Base-by-base conservation (phyloP, 1,284 basidiomycete genomes). In the Cryptococcus depauperatus region DNA sequence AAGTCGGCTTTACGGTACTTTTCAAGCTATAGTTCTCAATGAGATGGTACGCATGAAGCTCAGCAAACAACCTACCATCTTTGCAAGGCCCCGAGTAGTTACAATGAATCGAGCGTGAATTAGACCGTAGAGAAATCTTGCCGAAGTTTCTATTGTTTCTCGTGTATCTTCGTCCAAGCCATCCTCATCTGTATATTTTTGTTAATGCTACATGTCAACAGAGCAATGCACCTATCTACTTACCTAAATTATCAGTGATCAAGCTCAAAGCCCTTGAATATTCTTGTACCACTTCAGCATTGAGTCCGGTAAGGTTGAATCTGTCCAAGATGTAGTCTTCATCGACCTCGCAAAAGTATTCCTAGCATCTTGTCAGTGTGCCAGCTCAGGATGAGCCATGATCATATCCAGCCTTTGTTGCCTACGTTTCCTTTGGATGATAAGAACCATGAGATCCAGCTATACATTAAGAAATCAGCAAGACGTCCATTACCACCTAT, bases 271-370 rank as follows among this genome's bases (percentile, higher is more conserved):
- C 93, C 60, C 95, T 84, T 2, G 84, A 75, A 62, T 97, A 98
- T 72, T 96, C 89, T 54, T 90, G 81, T 6, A 97, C 64, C 21
- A 73, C 90, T 70, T 98, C 93, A 55, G 86, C 86, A 72, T 97
- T 97, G 51, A 97, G 77, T 2, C 95, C 93, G 5, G 93, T 98
- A 46, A 98, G 77, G 72, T 97, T 98, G 80, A 98, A 97, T 37
- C 93, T 80, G 73, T 98, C 93, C 41, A 97, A 78, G 60, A 98
- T 97, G 72, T 97, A 98, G 72, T 97, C 93, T 65, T 97, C 92
- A 67, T 98, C 95, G 55, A 98, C 89, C 74, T 98, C 92, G 72
- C 92, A 96, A 69, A 97, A 98, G 76, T 98, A 98, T 74, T 98
- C 93, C 72, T 69, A n/a, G n/a, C n/a, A n/a, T n/a, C n/a, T n/a